Evolutionary conservation across 352 stramenopile genomes (phyloP), one percentile per base, ranked within the genome.

Genomic region (Phytopythium kandeliae): DNA sequence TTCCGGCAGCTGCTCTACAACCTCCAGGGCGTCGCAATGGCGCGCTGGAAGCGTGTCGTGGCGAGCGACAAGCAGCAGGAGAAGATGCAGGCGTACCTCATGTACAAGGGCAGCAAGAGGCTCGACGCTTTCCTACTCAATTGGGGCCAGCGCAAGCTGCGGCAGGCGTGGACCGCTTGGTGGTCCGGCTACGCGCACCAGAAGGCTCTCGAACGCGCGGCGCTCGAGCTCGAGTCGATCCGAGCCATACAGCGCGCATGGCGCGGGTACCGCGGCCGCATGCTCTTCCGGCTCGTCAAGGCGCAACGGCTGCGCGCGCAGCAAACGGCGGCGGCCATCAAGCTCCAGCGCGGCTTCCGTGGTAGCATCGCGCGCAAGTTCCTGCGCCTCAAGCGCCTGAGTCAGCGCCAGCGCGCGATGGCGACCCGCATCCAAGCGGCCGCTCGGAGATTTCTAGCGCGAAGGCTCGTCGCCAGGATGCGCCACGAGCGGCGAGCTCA

Each of bases 61-160:
- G 67, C 58, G 33, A 69, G 56, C 26, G 73, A 87, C 33, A 89
- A 85, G 48, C 78, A 89, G 37, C 74, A 89, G 31, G 79, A 91
- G 35, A 87, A 87, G 42, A 60, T 83, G 12, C 67, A 85, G 25
- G 74, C 68, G 3, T 86, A 91, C 22, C 60, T 90, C 19, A 68
- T 89, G 35, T 91, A 89, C 65, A 89, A 88, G 48, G 82, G 82
- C 19, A 81, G 69, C 41, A 86, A 88, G 51, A 85, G 85, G 45
- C 70, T 93, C 15, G 78, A 90, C 38, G 47, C 58, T 8, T 89
- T 91, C 43, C 46, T 90, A 22, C 56, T 69, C 25, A 87, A 88
- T 45, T 89, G 77, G 77, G 75, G 70, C 0, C 73, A 86, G 38
- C 77, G 82, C 41, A 83, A 85, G 41, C 46, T 89, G 16, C 69